These are phyloP conservation scores for Mariannaea elegans DNA, from an alignment of 2,329 filamentous ascomycete genomes.

Conservation along the genomic window DNA sequence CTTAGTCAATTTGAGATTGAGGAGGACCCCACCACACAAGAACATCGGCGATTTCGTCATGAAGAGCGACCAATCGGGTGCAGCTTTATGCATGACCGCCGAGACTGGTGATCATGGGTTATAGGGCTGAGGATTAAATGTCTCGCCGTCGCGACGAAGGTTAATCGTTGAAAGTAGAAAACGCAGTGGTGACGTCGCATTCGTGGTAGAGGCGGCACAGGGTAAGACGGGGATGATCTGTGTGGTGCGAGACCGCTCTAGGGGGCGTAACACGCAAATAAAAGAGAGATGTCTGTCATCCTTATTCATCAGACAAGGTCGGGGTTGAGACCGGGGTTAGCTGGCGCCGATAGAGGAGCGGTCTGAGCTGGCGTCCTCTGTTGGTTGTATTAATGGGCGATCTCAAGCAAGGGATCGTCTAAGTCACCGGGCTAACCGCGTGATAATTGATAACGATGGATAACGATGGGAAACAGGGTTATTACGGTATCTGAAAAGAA, in stretches of 20 bases:
- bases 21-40: slow-evolving; percentile 4
- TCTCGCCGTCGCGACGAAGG: neutral
- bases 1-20: too few relatives aligned
- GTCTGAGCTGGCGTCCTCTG: slow-evolving; percentile 11
- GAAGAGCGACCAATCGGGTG: slow-evolving; percentile 16
- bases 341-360: slow-evolving; percentile 12
- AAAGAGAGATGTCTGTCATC: neutral
- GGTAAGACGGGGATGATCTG: neutral
- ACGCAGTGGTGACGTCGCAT: neutral
- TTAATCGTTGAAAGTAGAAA: neutral
- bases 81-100: slow-evolving; percentile 18
- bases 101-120: slow-evolving; percentile 12
- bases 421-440: slow-evolving; percentile 3
- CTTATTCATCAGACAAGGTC: neutral
- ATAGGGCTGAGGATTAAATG: slow-evolving; percentile 14
- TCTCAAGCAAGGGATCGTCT: neutral
- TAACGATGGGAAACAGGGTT: neutral
- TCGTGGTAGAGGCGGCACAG: neutral
- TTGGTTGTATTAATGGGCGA: slow-evolving; percentile 8
- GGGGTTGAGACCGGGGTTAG: neutral
- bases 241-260: neutral
- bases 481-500: too few relatives aligned
- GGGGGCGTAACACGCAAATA: neutral
- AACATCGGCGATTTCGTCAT: slow-evolving; percentile 7
- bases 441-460: neutral